These are phyloP conservation scores for Didymella pomorum DNA, from an alignment of 2,329 filamentous ascomycete genomes.

Conservation along the genomic window DNA sequence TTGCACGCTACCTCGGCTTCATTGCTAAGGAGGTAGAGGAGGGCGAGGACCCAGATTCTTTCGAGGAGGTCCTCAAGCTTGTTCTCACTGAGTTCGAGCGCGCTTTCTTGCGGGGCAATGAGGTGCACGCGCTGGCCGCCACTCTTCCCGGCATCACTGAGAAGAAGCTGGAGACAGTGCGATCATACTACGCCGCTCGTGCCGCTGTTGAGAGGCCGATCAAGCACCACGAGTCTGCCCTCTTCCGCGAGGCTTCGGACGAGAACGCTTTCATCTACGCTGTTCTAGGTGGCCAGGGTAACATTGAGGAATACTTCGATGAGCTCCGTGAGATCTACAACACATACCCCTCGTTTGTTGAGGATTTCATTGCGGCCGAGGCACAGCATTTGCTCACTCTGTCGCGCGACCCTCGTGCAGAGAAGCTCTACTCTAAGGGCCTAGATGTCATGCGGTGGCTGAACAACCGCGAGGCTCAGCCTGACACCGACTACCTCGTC, in stretches of 20 bases:
- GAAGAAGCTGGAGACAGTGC: constrained; percentile 91
- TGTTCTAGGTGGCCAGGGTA: constrained; percentile 96
- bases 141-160: constrained; percentile 85
- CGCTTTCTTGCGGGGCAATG: constrained; percentile 91
- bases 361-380: constrained; percentile 80
- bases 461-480: constrained; percentile 85
- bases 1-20: constrained; percentile 92
- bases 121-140: constrained; percentile 90
- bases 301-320: constrained; percentile 99
- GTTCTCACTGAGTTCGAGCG: constrained; percentile 96
- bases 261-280: constrained; percentile 86
- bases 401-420: constrained; percentile 81
- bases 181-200: constrained; percentile 90
- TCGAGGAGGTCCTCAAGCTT: constrained; percentile 90
- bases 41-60: constrained; percentile 90
- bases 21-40: constrained; percentile 89
- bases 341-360: constrained; percentile 90
- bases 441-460: constrained; percentile 95
- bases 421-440: constrained; percentile 98
- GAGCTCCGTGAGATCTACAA: constrained; percentile 90
- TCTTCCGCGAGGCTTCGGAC: constrained; percentile 87
- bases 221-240: constrained; percentile 90
- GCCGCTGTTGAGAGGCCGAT: constrained; percentile 84
- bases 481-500: constrained; percentile 81
- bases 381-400: constrained; percentile 88